Base-by-base conservation (phyloP, 2,329 filamentous ascomycete species). In the Fusarium sp. region DNA sequence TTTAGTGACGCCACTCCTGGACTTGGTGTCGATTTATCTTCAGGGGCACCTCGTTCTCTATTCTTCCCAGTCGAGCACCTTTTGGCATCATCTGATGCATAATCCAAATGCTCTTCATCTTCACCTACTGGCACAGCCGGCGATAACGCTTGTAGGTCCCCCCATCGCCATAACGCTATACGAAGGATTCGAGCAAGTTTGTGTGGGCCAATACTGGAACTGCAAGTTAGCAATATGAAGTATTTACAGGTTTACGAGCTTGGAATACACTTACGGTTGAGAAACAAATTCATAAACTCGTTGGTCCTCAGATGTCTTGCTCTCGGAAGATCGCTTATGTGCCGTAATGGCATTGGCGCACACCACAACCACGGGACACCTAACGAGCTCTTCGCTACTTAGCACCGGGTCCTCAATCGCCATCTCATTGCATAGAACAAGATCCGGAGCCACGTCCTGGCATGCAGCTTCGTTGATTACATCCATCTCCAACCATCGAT, bases 251-350 rank as follows among this genome's bases (percentile, higher is more conserved):
- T 20, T 24, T 51, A 8, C 1, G 36, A n/a, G 36, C 4, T 11
- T 6, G 15, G 6, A 6, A 15, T 3, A 11, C 22, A 80, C 82
- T 76, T 69, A 82, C 79, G 83, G 83, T 35, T 83, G 83, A 9
- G 82, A 82, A 35, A 83, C 79, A 57, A 82, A 83, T 58, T 84
- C 83, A n/a, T 82, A 78, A 4, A 82, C 74, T 14, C 74, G 75
- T 22, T 57, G 65, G 18, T 61, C 65, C n/a, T 69, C 70, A 15
- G 58, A 61, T 32, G 57, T 55, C 24, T 76, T 66, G 48, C 74
- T 69, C 7, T 69, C 73, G n/a, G 59, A 77, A 56, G 63, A 75
- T 44, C 67, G 56, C 15, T 70, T 71, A 45, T 81, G 79, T 3
- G 81, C 82, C 11, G 77, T 74, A 10, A 81, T 63, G 9, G 81